Conservation (phyloP, 2,329 filamentous ascomycete genomes). For the Aspergillus hortae region DNA sequence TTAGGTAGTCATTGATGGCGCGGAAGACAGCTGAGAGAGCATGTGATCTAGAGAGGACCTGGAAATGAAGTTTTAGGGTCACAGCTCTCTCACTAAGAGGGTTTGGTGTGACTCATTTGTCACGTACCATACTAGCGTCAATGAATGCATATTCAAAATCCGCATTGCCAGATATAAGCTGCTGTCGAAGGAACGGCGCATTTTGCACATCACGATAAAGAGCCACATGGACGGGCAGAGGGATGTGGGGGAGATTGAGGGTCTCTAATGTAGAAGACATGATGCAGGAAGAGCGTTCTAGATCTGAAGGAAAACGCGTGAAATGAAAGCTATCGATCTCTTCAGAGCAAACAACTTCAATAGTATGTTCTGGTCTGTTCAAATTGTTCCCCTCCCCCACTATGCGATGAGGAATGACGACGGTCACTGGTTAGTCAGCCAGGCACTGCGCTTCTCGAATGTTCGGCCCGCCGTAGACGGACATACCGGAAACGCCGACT, state of each 20-base stretch:
- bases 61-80: conserved; percentile 5
- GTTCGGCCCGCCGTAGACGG: conserved; percentile 28
- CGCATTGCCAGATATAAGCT: conserved; percentile 78
- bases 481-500: conserved; percentile 13
- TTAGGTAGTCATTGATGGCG: conserved; percentile 65
- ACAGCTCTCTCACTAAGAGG: neutral
- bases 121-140: conserved; percentile 69
- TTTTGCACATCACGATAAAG: conserved; percentile 77
- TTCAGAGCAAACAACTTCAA: neutral
- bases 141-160: conserved; percentile 93
- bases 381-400: conserved; percentile 14
- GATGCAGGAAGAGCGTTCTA: conserved; percentile 9
- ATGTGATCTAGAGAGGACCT: conserved; percentile 71
- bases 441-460: conserved; percentile 34
- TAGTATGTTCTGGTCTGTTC: neutral
- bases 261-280: conserved; percentile 54
- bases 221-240: conserved; percentile 68
- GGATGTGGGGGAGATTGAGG: conserved; percentile 71
- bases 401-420: neutral
- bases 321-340: neutral
- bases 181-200: conserved; percentile 70
- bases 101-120: neutral
- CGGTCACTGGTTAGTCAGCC: conserved; percentile 10
- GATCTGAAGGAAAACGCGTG: neutral
- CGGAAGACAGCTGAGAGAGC: conserved; percentile 72